Conservation (phyloP, 257 asterid species). For the Galeopsis tetrahit region DNA sequence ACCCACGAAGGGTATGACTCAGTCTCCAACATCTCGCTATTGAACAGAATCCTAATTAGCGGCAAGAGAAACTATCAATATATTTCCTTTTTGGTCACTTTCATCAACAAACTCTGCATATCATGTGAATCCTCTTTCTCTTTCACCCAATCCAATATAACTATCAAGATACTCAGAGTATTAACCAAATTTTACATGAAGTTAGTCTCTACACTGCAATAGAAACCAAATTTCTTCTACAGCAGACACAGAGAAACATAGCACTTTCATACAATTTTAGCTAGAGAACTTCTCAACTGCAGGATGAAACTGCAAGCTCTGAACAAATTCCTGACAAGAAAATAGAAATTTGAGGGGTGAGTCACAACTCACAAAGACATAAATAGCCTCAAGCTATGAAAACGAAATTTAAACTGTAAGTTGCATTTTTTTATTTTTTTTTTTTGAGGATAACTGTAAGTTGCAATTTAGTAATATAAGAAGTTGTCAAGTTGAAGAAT, state of each 20-base stretch:
- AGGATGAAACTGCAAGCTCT: conserved; percentile 41
- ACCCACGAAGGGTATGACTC: conserved; percentile 73
- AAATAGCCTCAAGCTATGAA: conserved; percentile 22
- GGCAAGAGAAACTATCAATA: conserved; percentile 17
- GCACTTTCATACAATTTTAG: not conserved
- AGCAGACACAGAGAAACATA: conserved; percentile 7
- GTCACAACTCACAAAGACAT: conserved; percentile 25
- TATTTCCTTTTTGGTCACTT: conserved; percentile 21
- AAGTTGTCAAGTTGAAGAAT: conserved; percentile 23
- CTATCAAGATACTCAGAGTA: conserved; percentile 17
- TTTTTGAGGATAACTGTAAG: too few species aligned
- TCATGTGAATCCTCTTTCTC: conserved; percentile 32
- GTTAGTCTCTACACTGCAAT: not conserved
- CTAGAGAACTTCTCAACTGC: conserved; percentile 12
- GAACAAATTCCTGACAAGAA: conserved; percentile 45
- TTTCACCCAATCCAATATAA: conserved; percentile 22
- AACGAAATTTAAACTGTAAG: conserved; percentile 29
- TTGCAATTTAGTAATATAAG: conserved; percentile 34
- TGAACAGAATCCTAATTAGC: conserved; percentile 36
- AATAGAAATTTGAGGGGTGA: conserved; percentile 22
- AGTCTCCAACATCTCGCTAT: conserved; percentile 63
- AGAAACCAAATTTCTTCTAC: conserved; percentile 15
- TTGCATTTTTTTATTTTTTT: too few species aligned
- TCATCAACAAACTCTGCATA: conserved; percentile 27
- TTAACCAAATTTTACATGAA: not conserved